Evolutionary conservation across 805 yeast species (phyloP).

Genomic region (Candida hungchunana): DNA sequence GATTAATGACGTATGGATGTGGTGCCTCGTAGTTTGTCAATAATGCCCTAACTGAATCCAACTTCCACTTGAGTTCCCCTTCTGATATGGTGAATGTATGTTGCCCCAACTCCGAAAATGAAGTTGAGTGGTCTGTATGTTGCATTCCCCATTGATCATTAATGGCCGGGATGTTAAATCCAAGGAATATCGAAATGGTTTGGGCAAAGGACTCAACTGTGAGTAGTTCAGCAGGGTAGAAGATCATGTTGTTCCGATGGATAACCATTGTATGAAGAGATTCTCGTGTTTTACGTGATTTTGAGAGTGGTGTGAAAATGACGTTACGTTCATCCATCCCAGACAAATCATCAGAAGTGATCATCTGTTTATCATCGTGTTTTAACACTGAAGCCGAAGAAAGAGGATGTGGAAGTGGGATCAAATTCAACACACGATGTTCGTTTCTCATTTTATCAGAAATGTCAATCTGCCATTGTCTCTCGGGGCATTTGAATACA

Average conservation of each 20-base stretch:
- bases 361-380: conserved; percentile 9
- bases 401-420: conserved; percentile 19
- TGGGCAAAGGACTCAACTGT: conserved; percentile 10
- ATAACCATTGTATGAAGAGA: conserved; percentile 1
- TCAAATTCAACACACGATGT: conserved; percentile 8
- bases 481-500: conserved; percentile 1
- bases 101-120: conserved; percentile 9
- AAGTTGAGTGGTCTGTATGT: conserved; percentile 13
- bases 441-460: conserved; percentile 4
- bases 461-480: conserved; percentile 5
- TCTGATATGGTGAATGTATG: conserved; percentile 13
- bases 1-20: conserved; percentile 15
- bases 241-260: conserved; percentile 2
- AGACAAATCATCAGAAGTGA: conserved; percentile 8
- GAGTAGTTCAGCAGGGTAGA: conserved; percentile 11
- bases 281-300: not conserved
- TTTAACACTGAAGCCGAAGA: conserved; percentile 13
- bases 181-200: conserved; percentile 6
- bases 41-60: conserved; percentile 14
- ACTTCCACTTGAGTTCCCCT: conserved; percentile 17
- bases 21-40: conserved; percentile 14
- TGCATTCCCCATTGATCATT: conserved; percentile 10
- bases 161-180: conserved; percentile 10
- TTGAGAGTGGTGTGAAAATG: conserved; percentile 1
- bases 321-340: conserved; percentile 3